These are phyloP conservation scores for Melocanna baccifera DNA, from an alignment of 176 grass and related monocot species.

Conservation along the genomic window DNA sequence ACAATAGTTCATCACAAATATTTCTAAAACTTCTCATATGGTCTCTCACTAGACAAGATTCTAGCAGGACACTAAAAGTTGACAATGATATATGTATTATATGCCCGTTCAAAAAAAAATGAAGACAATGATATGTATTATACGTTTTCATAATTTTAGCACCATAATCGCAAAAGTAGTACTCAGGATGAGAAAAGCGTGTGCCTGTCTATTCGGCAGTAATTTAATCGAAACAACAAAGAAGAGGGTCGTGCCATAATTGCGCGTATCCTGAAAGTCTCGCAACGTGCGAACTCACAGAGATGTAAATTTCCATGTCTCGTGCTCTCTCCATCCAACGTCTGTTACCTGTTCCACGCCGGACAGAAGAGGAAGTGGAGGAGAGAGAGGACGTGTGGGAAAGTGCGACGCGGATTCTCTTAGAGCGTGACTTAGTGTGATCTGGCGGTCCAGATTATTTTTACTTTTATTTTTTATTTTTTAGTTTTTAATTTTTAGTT, in stretches of 20 bases:
- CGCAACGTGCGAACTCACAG: not conserved
- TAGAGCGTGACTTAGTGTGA: too few relatives aligned
- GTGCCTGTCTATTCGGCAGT: not conserved
- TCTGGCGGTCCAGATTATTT: too few relatives aligned
- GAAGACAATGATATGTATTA: not conserved
- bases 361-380: too few relatives aligned
- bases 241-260: not conserved
- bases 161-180: not conserved
- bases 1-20: too few relatives aligned
- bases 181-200: not conserved
- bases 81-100: not conserved
- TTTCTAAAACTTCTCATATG: too few relatives aligned
- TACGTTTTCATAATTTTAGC: constrained; percentile 19
- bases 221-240: not conserved
- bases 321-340: not conserved
- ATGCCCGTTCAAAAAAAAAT: too few relatives aligned
- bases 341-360: too few relatives aligned
- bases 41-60: not conserved
- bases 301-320: not conserved
- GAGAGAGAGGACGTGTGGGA: too few relatives aligned
- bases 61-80: not conserved
- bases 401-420: too few relatives aligned
- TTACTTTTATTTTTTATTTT: too few relatives aligned
- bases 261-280: not conserved
- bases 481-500: too few relatives aligned